Percentiles rank a stretch among this genome's conserved stretches.
Conservation (phyloP, 306 rosid species). For the Trichosanthes truncata region DNA sequence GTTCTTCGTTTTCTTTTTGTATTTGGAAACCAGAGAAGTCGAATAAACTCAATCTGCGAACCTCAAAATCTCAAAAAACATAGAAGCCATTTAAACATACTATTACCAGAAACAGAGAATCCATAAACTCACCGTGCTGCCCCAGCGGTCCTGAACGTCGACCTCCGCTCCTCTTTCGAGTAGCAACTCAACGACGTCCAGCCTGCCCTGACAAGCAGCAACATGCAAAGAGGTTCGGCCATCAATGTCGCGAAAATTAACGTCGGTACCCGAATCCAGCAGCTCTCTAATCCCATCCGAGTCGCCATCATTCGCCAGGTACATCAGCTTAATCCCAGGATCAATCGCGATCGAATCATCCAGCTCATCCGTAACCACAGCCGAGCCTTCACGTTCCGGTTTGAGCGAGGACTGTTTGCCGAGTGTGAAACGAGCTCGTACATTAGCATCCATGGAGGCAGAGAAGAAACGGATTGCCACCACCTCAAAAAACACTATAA, state of each 20-base stretch:
- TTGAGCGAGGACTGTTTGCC: slow-evolving; percentile 85
- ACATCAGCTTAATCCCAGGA: slow-evolving; percentile 68
- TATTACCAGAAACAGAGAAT: neutral
- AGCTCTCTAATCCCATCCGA: slow-evolving; percentile 62
- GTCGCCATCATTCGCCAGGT: slow-evolving; percentile 73
- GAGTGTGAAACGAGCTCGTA: slow-evolving; percentile 18
- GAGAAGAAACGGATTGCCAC: neutral
- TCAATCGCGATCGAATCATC: slow-evolving; percentile 26
- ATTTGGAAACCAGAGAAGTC: neutral
- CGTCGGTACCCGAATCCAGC: slow-evolving; percentile 51
- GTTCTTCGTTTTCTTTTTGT: neutral
- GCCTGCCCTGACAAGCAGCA: slow-evolving; percentile 73
- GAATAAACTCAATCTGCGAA: neutral
- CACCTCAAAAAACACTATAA: neutral
- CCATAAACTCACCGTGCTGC: slow-evolving; percentile 55
- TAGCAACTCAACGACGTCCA: slow-evolving; percentile 55
- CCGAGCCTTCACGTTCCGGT: slow-evolving; percentile 31
- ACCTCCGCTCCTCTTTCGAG: slow-evolving; percentile 54
- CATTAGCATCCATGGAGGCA: neutral
- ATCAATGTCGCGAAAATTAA: slow-evolving; percentile 70
- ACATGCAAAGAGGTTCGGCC: slow-evolving; percentile 80
- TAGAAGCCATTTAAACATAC: neutral
- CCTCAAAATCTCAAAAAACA: neutral
- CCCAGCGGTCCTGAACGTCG: slow-evolving; percentile 72
- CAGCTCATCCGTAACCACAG: slow-evolving; percentile 11